A percentile compares a stretch with the other conserved stretches of the same genome.
Evolutionary conservation across 2,329 filamentous ascomycete genomes (phyloP).

Genomic region (Lasiodiplodia gonubiensis): DNA sequence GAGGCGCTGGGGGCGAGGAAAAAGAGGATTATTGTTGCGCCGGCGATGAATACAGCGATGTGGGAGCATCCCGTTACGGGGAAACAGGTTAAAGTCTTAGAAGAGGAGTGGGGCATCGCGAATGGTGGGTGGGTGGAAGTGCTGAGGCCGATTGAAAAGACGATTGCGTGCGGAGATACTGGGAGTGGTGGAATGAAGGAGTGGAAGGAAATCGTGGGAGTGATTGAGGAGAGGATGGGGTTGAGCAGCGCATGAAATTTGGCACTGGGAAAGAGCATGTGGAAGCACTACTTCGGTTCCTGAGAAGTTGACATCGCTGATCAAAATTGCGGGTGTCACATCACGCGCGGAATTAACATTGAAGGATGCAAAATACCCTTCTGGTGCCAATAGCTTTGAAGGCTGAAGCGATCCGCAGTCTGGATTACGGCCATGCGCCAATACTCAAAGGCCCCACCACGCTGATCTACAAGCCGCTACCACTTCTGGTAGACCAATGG

Average conservation of each 20-base stretch:
- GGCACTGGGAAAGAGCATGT: too few species aligned
- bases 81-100: constrained; percentile 71
- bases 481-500: neutral
- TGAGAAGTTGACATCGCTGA: neutral
- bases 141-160: constrained; percentile 74
- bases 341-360: neutral
- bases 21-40: constrained; percentile 76
- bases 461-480: neutral
- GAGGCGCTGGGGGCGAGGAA: constrained; percentile 48
- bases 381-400: neutral
- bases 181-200: constrained; percentile 83
- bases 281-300: neutral
- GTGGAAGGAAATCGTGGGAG: constrained; percentile 74
- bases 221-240: constrained; percentile 62
- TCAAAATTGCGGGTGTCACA: neutral
- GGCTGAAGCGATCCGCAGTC: neutral
- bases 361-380: neutral
- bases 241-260: neutral
- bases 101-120: constrained; percentile 73
- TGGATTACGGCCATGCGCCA: neutral
- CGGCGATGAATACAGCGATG: constrained; percentile 91
- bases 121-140: constrained; percentile 68
- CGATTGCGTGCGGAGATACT: constrained; percentile 82
- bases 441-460: too few species aligned
- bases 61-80: constrained; percentile 83